phyloP scores from a whole-genome alignment of 305 asterid species.

The Fraxinus dipetala region DNA sequence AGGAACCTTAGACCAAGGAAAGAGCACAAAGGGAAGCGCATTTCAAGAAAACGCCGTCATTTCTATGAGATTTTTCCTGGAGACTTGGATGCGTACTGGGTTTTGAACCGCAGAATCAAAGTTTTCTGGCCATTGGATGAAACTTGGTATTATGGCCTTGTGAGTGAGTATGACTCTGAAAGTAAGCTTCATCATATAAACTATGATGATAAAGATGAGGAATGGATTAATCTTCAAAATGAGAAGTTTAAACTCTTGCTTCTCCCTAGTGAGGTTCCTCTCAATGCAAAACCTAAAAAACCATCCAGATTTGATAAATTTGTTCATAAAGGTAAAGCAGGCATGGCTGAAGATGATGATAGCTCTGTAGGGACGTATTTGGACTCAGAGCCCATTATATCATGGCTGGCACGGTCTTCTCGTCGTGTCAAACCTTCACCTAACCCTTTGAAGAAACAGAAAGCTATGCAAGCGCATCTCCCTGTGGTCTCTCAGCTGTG shows the following conservation, averaged over 20 bases:
- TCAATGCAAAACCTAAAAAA: slow-evolving; percentile 42
- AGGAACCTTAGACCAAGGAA: slow-evolving; percentile 80
- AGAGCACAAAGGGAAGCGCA: slow-evolving; percentile 51
- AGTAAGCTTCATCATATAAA: slow-evolving; percentile 73
- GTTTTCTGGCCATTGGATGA: slow-evolving; percentile 96
- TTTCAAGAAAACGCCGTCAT: slow-evolving; percentile 87
- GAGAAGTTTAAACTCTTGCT: slow-evolving; percentile 93
- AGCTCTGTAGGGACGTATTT: slow-evolving; percentile 40
- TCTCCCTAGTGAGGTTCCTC: slow-evolving; percentile 82
- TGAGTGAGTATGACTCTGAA: slow-evolving; percentile 75
- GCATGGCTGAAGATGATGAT: slow-evolving; percentile 41
- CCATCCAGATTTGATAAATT: slow-evolving; percentile 31
- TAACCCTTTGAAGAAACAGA: slow-evolving; percentile 53
- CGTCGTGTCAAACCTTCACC: slow-evolving; percentile 66
- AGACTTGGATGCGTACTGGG: slow-evolving; percentile 74
- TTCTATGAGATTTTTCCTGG: slow-evolving; percentile 68
- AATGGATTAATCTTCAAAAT: slow-evolving; percentile 79
- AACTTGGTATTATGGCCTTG: slow-evolving; percentile 89
- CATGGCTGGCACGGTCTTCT: slow-evolving; percentile 85
- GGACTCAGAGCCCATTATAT: slow-evolving; percentile 89
- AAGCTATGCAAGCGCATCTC: slow-evolving; percentile 35
- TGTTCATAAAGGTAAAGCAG: slow-evolving; percentile 35
- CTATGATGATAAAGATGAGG: slow-evolving; percentile 95
- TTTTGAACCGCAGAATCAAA: slow-evolving; percentile 71
- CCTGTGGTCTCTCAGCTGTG: slow-evolving; percentile 39